Evolutionary conservation across 2,329 filamentous ascomycete genomes (phyloP).

Genomic region (Apiospora malaysiana): DNA sequence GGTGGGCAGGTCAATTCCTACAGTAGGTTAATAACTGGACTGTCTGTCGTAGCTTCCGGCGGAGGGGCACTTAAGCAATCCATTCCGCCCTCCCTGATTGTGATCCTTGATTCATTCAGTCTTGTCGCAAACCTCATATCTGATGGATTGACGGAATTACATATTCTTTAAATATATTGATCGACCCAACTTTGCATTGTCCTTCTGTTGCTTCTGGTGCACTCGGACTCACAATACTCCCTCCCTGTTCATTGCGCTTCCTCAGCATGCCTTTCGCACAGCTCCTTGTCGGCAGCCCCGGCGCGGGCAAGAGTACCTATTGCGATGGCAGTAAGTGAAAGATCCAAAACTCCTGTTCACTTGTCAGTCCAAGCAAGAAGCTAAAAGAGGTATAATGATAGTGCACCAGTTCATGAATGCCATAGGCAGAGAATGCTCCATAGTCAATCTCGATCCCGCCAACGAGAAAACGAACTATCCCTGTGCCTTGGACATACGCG

Average conservation of each 20-base stretch:
- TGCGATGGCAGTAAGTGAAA: conserved; percentile 82
- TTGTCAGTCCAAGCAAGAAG: background rate
- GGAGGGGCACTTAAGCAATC: conserved; percentile 35
- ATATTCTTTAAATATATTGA: background rate
- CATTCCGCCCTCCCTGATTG: conserved; percentile 17
- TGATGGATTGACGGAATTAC: background rate
- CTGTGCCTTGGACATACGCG: conserved; percentile 87
- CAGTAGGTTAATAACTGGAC: too few relatives aligned
- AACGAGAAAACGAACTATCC: conserved; percentile 93
- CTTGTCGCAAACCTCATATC: background rate
- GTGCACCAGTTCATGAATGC: conserved; percentile 98
- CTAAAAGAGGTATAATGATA: conserved; percentile 37
- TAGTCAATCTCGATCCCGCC: conserved; percentile 95
- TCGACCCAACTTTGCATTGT: background rate
- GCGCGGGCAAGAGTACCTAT: conserved; percentile 95
- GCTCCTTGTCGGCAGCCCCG: conserved; percentile 91
- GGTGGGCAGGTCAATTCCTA: too few relatives aligned
- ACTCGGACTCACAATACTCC: background rate
- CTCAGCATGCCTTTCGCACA: conserved; percentile 68
- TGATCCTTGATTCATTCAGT: background rate
- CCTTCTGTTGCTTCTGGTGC: background rate
- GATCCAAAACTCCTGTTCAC: background rate
- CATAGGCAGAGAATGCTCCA: conserved; percentile 91
- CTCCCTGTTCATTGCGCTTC: background rate
- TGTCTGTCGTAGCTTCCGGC: conserved; percentile 23